Conservation (phyloP, 2,329 filamentous ascomycete species). For the Fusarium sterilihyphosum region DNA sequence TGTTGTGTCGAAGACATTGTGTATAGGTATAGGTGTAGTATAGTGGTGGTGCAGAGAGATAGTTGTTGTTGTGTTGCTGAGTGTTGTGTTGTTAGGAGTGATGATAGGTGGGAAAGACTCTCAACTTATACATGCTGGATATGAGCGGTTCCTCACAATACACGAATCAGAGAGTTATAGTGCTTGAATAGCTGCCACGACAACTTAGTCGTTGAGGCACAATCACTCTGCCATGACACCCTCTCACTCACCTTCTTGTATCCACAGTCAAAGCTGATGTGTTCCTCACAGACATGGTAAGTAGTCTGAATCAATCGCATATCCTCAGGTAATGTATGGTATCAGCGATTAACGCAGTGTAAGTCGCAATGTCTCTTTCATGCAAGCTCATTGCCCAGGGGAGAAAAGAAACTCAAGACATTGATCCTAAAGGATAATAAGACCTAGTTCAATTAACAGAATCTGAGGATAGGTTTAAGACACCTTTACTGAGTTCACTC, state of each 20-base stretch:
- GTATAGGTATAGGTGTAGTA: not conserved
- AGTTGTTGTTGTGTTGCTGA: not conserved
- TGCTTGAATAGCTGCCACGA: rapidly evolving
- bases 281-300: not conserved
- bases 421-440: too few relatives aligned
- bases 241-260: too few relatives aligned
- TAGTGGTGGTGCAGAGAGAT: not conserved
- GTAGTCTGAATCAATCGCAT: not conserved
- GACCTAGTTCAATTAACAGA: rapidly evolving
- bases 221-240: not conserved
- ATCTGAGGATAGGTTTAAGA: too few relatives aligned
- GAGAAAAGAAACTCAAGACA: too few relatives aligned
- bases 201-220: too few relatives aligned
- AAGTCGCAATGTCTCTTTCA: not conserved
- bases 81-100: rapidly evolving
- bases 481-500: too few relatives aligned
- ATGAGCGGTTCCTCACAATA: rapidly evolving
- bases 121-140: not conserved
- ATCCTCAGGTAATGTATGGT: rapidly evolving
- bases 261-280: not conserved
- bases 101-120: not conserved
- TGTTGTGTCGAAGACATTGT: not conserved
- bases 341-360: too few relatives aligned
- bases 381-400: not conserved
- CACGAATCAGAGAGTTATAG: rapidly evolving